These are phyloP conservation scores for Saccharum officinarum DNA, from an alignment of 176 grass and related monocot genomes.

Conservation along the genomic window DNA sequence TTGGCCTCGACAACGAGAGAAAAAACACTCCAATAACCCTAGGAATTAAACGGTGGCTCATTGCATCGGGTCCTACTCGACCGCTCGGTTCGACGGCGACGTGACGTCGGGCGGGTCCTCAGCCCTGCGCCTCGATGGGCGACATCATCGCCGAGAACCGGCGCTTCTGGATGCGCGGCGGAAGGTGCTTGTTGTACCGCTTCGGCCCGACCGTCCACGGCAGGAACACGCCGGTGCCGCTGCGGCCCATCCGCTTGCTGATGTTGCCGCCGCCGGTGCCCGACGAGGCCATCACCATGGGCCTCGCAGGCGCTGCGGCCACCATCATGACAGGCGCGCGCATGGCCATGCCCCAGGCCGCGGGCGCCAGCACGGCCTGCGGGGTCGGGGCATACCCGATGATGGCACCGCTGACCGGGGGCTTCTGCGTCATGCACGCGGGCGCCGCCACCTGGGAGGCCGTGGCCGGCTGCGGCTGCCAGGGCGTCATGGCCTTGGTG, in stretches of 20 bases:
- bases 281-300: constrained; percentile 52
- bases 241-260: constrained; percentile 61
- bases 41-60: constrained; percentile 1
- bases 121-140: constrained; percentile 70
- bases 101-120: background rate
- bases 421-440: constrained; percentile 39
- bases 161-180: constrained; percentile 97
- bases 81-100: constrained; percentile 17
- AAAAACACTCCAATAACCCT: constrained; percentile 41
- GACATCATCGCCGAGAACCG: constrained; percentile 75
- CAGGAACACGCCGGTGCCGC: constrained; percentile 94
- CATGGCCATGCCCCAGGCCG: constrained; percentile 72
- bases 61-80: constrained; percentile 13
- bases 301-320: constrained; percentile 56
- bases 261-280: constrained; percentile 24
- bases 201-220: constrained; percentile 93
- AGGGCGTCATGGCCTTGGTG: constrained; percentile 70
- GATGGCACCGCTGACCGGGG: constrained; percentile 32
- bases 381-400: constrained; percentile 56
- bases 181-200: constrained; percentile 90
- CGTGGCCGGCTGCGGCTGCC: constrained; percentile 48
- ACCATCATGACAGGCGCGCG: constrained; percentile 72
- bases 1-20: constrained; percentile 17
- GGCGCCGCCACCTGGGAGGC: constrained; percentile 21
- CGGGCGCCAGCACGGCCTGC: constrained; percentile 62